Evolutionary conservation across 1,284 basidiomycete genomes (phyloP).

Genomic region (Phellinidium pouzarii): DNA sequence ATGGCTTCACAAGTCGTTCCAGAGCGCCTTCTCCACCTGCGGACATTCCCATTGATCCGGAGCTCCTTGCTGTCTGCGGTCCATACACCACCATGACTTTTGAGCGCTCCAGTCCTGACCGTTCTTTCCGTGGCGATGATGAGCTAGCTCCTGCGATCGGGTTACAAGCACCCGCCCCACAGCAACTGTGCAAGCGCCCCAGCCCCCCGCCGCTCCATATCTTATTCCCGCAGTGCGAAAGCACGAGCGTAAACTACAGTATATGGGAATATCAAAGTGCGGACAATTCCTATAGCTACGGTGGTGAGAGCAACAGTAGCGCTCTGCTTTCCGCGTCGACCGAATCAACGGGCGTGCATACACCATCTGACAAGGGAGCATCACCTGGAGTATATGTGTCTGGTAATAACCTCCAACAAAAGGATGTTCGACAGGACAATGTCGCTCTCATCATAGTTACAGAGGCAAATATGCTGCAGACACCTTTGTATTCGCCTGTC

Average conservation of each 20-base stretch:
- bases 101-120: not conserved
- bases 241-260: not conserved
- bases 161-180: not conserved
- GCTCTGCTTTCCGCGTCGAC: not conserved
- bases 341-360: slow-evolving; percentile 2
- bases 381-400: not conserved
- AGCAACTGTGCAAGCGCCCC: too few relatives aligned
- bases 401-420: not conserved
- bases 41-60: slow-evolving; percentile 13
- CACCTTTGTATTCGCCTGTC: slow-evolving; percentile 12
- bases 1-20: not conserved
- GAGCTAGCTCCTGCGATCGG: not conserved
- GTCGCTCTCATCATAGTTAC: not conserved
- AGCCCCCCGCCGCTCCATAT: not conserved
- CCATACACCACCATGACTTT: not conserved
- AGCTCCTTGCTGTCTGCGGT: not conserved
- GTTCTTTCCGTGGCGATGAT: not conserved
- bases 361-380: slow-evolving; percentile 1
- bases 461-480: not conserved
- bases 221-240: not conserved
- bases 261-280: not conserved
- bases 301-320: not conserved
- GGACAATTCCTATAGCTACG: not conserved
- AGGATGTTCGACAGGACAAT: not conserved
- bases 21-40: not conserved